Conservation (phyloP, 495 filamentous ascomycete species). For the Aspergillus affinis region DNA sequence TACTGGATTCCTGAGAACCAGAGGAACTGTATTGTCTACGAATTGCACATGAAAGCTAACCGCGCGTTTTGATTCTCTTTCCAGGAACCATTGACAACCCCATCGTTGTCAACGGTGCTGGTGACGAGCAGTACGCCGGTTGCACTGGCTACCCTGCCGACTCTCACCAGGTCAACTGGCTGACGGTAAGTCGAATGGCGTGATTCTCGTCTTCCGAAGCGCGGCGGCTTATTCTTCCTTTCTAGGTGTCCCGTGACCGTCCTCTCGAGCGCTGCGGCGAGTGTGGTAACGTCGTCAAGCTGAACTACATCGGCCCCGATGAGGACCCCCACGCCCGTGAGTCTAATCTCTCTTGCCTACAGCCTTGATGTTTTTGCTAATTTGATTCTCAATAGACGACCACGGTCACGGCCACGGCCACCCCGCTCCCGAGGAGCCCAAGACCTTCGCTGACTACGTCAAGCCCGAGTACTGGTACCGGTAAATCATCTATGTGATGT, state of each 20-base stretch:
- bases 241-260: slow-evolving; percentile 80
- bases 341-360: slow-evolving; percentile 14
- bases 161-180: slow-evolving; percentile 86
- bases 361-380: slow-evolving; percentile 1
- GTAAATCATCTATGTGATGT: slow-evolving; percentile 34
- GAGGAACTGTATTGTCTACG: not conserved
- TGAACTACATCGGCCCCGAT: slow-evolving; percentile 87
- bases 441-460: slow-evolving; percentile 91
- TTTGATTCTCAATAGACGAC: slow-evolving; percentile 32
- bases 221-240: not conserved
- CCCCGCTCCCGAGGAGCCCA: slow-evolving; percentile 72
- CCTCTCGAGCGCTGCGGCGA: slow-evolving; percentile 91
- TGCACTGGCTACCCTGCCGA: slow-evolving; percentile 94
- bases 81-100: slow-evolving; percentile 87
- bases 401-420: slow-evolving; percentile 50
- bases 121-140: slow-evolving; percentile 94
- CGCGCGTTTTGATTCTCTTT: not conserved
- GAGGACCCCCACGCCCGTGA: slow-evolving; percentile 62
- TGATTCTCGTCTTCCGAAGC: not conserved
- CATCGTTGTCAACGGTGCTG: slow-evolving; percentile 82
- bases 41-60: not conserved
- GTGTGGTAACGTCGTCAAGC: slow-evolving; percentile 93
- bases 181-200: slow-evolving; percentile 61
- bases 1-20: not conserved
- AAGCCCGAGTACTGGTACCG: slow-evolving; percentile 86